These are phyloP conservation scores for Penicillium mononematosum DNA, from an alignment of 495 filamentous ascomycete species.

Conservation along the genomic window DNA sequence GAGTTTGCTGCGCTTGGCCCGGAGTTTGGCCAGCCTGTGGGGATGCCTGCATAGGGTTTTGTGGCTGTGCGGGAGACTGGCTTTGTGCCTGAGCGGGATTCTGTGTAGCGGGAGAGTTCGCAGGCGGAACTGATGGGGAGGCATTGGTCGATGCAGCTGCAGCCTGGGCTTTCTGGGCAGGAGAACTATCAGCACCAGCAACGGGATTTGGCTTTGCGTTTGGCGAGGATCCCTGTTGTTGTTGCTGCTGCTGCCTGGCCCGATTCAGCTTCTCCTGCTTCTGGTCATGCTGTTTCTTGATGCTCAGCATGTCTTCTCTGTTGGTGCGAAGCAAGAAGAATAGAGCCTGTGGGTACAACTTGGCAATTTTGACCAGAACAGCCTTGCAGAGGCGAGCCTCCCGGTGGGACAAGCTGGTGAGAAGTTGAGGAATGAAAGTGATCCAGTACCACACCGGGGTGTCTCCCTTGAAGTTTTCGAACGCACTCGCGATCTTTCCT, in stretches of 20 bases:
- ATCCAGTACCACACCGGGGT: conserved; percentile 99
- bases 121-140: conserved; percentile 33
- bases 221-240: conserved; percentile 41
- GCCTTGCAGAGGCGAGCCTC: conserved; percentile 82
- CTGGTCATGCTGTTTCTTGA: conserved; percentile 82
- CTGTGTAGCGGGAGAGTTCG: conserved; percentile 36
- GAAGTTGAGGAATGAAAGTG: conserved; percentile 93
- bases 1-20: conserved; percentile 31
- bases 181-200: conserved; percentile 46
- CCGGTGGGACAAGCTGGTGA: conserved; percentile 82
- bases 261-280: conserved; percentile 65
- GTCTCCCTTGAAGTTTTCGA: conserved; percentile 93
- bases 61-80: conserved; percentile 29
- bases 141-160: conserved; percentile 24
- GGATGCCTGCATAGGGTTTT: conserved; percentile 29
- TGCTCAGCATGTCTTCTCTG: conserved; percentile 88
- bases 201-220: conserved; percentile 48
- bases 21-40: conserved; percentile 31
- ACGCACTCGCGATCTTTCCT: conserved; percentile 73
- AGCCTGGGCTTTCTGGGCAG: conserved; percentile 44
- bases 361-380: conserved; percentile 90
- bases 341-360: conserved; percentile 87
- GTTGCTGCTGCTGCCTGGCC: conserved; percentile 29
- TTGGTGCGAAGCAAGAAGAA: conserved; percentile 93
- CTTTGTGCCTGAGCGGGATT: conserved; percentile 31